Percentiles rank a stretch among this genome's conserved stretches.
Evolutionary conservation across 305 asterid genomes (phyloP).

Genomic region (Salvia sclarea): DNA sequence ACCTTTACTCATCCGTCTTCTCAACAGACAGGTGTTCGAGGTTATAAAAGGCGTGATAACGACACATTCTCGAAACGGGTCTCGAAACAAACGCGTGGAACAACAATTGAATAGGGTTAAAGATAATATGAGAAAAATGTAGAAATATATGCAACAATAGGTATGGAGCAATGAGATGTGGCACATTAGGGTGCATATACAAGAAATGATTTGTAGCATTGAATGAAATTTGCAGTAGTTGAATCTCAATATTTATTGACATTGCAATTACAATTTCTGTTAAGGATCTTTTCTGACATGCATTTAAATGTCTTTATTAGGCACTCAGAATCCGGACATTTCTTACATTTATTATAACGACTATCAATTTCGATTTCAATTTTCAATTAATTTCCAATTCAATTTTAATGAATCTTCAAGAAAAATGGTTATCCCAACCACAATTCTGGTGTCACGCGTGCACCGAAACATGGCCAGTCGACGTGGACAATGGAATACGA

Average conservation of each 20-base stretch:
- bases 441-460: background rate
- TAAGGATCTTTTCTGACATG: conserved; percentile 13
- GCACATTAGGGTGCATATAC: conserved; percentile 36
- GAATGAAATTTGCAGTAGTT: background rate
- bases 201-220: background rate
- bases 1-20: background rate
- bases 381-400: background rate
- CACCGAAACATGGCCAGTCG: background rate
- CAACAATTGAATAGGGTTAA: no score
- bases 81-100: no score
- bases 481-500: background rate
- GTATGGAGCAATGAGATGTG: conserved; percentile 38
- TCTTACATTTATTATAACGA: conserved; percentile 1
- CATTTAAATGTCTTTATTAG: conserved; percentile 14
- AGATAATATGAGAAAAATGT: no score
- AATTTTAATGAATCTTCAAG: background rate
- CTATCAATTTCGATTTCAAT: background rate
- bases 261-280: background rate
- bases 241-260: conserved; percentile 7
- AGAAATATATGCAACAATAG: background rate
- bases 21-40: background rate
- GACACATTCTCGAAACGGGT: background rate
- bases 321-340: background rate
- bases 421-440: background rate
- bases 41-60: background rate